A percentile compares a stretch with the other conserved stretches of the same genome.
Evolutionary conservation across 306 rosid species (phyloP).

Genomic region (Cyclanthera cordifolia): DNA sequence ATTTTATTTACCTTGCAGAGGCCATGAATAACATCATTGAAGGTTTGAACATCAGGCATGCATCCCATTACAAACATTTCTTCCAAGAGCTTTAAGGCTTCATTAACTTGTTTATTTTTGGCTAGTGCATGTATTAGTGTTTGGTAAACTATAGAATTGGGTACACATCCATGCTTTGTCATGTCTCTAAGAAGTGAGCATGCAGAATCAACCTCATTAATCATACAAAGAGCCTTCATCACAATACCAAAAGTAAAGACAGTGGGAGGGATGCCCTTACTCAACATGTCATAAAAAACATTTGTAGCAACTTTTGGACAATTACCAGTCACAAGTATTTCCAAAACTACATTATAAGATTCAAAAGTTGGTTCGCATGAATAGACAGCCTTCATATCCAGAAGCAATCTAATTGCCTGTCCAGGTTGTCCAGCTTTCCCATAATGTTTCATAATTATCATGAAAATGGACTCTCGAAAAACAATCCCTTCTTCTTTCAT

Average conservation of each 20-base stretch:
- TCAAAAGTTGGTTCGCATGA: slow-evolving; percentile 51
- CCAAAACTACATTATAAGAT: slow-evolving; percentile 74
- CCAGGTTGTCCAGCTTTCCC: slow-evolving; percentile 76
- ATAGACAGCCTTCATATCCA: slow-evolving; percentile 68
- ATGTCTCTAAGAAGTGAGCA: slow-evolving; percentile 73
- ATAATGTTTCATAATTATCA: slow-evolving; percentile 55
- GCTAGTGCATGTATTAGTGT: slow-evolving; percentile 73
- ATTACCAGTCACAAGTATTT: slow-evolving; percentile 51
- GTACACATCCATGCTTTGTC: slow-evolving; percentile 86
- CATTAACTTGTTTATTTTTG: slow-evolving; percentile 45
- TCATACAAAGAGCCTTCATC: slow-evolving; percentile 69
- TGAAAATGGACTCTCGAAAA: slow-evolving; percentile 65
- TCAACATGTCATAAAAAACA: slow-evolving; percentile 85
- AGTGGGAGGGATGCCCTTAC: slow-evolving; percentile 57
- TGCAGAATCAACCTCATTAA: slow-evolving; percentile 74
- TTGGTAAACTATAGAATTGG: slow-evolving; percentile 73
- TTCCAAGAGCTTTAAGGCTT: slow-evolving; percentile 62
- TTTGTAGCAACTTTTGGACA: slow-evolving; percentile 56
- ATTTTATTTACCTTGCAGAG: slow-evolving; percentile 48
- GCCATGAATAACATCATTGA: slow-evolving; percentile 68
- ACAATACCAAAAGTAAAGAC: slow-evolving; percentile 62
- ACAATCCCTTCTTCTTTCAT: slow-evolving; percentile 63
- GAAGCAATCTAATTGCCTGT: slow-evolving; percentile 70
- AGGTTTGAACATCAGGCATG: slow-evolving; percentile 77
- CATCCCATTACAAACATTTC: slow-evolving; percentile 94